A percentile compares a stretch with the other conserved stretches of the same genome.
Evolutionary conservation across 2,329 filamentous ascomycete genomes (phyloP).

Genomic region (Alternaria infectoria): DNA sequence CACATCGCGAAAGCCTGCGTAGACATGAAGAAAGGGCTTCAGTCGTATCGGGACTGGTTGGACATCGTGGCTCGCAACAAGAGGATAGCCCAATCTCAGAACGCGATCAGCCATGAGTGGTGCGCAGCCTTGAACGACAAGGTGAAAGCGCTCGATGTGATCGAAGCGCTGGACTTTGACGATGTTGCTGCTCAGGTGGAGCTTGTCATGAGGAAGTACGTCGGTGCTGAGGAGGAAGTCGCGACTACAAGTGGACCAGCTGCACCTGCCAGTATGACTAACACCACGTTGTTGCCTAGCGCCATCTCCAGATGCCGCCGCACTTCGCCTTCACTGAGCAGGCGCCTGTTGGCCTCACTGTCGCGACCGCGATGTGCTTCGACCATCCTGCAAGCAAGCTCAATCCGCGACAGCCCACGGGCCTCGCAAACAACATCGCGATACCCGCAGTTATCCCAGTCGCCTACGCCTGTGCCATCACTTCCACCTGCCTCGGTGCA

Average conservation of each 20-base stretch:
- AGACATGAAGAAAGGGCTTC: neutral
- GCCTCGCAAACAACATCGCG: neutral
- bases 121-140: neutral
- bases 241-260: neutral
- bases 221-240: neutral
- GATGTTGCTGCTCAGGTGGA: neutral
- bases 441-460: neutral
- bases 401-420: neutral
- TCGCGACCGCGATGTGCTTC: neutral
- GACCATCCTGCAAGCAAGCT: accelerated
- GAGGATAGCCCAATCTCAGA: neutral
- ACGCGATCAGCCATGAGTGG: neutral
- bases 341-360: no score
- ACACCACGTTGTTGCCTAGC: neutral
- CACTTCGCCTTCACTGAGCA: neutral
- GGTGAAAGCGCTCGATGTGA: neutral
- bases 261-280: neutral
- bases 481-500: no score
- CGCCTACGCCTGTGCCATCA: neutral
- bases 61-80: neutral
- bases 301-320: neutral
- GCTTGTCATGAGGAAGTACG: neutral
- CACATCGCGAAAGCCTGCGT: neutral
- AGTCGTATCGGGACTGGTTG: neutral
- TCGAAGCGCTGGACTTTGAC: neutral